Base-by-base conservation (phyloP, 2,329 filamentous ascomycete species). In the Microsporum ferrugineum region DNA sequence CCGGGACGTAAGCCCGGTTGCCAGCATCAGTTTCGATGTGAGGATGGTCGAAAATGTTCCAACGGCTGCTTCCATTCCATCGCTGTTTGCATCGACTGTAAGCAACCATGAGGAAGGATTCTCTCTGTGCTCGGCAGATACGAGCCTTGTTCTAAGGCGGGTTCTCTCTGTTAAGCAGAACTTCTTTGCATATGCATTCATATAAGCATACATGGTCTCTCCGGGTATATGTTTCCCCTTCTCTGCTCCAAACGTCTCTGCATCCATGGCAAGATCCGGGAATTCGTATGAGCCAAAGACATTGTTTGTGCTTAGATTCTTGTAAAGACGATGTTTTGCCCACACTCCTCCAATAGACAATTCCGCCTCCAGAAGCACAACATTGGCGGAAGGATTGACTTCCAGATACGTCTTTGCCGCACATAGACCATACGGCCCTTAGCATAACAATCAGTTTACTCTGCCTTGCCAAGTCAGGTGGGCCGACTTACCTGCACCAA, bases 291-390 rank as follows among this genome's bases (percentile, higher is more conserved):
- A 87, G 2, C 88, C 87, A 8, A 86, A 71, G 70, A 89, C 80
- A 68, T 91, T 91, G 72, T 92, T 91, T 59, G 82, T 85, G 67
- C 84, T 87, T 57, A 92, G 78, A 0, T 83, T 84, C 0, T 84
- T 82, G 69, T 91, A 78, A 0, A 89, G 73, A 0, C 87, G 80
- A 41, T 86, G 76, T 61, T 82, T 76, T 6, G 84, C 81, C 88
- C 88, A 91, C 14, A 84, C 84, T 2, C 88, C 88, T 0, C 88
- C 88, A 3, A 85, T 68, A 0, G 81, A 81, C 10, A 76, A 70
- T 8, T 78, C 77, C 3, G 77, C 73, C 55, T 89, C 87, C 34
- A 88, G 73, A 7, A 89, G 68, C 0, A 79, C 73, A 29, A 88
- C 69, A 1, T 78, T 79, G 60, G 78, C 76, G n/a, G 75, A 69